Base-by-base conservation (phyloP, 495 filamentous ascomycete species). In the Cladorrhinum samala region DNA sequence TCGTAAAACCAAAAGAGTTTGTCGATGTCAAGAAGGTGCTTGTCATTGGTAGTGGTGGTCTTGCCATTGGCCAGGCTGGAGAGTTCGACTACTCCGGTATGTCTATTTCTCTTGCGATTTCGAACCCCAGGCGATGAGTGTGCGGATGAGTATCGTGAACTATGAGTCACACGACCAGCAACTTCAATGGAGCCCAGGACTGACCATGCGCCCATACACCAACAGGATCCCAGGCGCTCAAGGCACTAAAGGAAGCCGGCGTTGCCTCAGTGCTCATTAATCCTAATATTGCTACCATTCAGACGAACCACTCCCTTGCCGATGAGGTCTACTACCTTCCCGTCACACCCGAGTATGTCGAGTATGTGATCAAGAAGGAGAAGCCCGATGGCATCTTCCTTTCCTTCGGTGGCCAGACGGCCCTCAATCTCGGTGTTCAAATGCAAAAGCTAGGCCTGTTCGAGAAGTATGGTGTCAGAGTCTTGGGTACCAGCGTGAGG, bases 321-420 rank as follows among this genome's bases (percentile, higher is more conserved):
- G 93, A 98, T 70, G 95, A 98, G 77, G 89, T 98, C 53, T 98
- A 96, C 76, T 98, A 96, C 76, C 82, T 98, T 18, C 93, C 93
- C 18, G 91, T 98, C 62, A 97, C 89, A 30, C 85, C 89, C 20
- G 92, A 97, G 57, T 97, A 96, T 64, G 91, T 98, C 57, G 84
- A 89, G 61, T 95, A 96, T 70, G 89, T 98, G 54, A 98, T 98
- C 72, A 86, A 92, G 77, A 83, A 86, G 61, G 93, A 98, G 72
- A 82, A 84, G 48, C 93, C 93, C 19, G 93, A 98, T 81, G 91
- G 90, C 42, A 98, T 98, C 55, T 96, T 96, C 70, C 82, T 92
- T 54, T 96, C 91, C 19, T 98, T 98, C 64, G 93, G 93, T 71
- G 93, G 93, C 48, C 93, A 98, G 77, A 98, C 92, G 6, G 92